A percentile compares a stretch with the other conserved stretches of the same genome.
Evolutionary conservation across 345 rosid genomes (phyloP).

Genomic region (Arabis hirsuta): DNA sequence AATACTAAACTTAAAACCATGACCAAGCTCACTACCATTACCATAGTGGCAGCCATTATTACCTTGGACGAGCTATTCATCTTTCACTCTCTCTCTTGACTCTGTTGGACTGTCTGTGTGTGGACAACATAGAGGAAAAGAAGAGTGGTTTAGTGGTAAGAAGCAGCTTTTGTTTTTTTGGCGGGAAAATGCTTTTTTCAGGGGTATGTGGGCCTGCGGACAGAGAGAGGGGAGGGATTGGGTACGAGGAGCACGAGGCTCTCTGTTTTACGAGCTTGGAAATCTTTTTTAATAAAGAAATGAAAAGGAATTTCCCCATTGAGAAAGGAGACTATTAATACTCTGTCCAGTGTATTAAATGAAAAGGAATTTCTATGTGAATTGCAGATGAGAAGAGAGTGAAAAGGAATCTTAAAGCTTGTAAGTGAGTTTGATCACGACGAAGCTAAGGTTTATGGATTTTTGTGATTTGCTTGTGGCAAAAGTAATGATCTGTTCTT

Average conservation of each 20-base stretch:
- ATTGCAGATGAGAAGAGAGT: neutral
- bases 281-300: no score
- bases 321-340: conserved; percentile 7
- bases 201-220: conserved; percentile 18
- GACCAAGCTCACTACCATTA: conserved; percentile 77
- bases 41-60: conserved; percentile 82
- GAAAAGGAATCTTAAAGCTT: neutral
- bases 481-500: neutral
- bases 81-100: conserved; percentile 25
- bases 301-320: neutral
- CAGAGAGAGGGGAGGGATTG: conserved; percentile 37
- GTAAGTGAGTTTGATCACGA: neutral
- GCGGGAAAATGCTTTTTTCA: conserved; percentile 42
- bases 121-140: conserved; percentile 13
- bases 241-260: conserved; percentile 43
- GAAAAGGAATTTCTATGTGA: neutral
- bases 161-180: conserved; percentile 28
- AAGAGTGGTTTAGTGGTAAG: conserved; percentile 20
- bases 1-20: conserved; percentile 73
- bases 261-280: conserved; percentile 40
- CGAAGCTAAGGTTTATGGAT: neutral
- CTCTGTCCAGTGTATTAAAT: no score
- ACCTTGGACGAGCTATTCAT: conserved; percentile 86
- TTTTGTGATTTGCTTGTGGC: neutral
- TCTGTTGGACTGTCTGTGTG: neutral